Evolutionary conservation across 495 filamentous ascomycete species (phyloP).

Genomic region (Aspergillus haitiensis): DNA sequence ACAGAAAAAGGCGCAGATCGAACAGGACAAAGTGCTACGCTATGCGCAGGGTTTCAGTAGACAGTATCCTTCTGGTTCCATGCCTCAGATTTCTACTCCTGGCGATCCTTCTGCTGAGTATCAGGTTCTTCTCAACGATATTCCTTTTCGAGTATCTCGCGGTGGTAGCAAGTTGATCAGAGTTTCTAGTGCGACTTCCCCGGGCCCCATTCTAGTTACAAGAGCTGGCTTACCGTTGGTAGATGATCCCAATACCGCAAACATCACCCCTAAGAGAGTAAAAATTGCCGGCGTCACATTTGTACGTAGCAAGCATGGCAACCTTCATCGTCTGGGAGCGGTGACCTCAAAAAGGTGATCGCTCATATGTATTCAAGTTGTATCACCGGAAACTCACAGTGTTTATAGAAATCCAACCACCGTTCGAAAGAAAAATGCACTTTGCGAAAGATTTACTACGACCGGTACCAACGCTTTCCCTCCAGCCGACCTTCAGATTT

Average conservation of each 20-base stretch:
- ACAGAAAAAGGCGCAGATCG: conserved; percentile 58
- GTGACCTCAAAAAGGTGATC: conserved; percentile 46
- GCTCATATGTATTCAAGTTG: conserved; percentile 3
- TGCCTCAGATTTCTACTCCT: conserved; percentile 35
- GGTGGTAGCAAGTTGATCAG: conserved; percentile 85
- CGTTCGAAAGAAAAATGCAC: conserved; percentile 70
- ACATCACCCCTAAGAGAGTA: conserved; percentile 75
- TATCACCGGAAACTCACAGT: conserved; percentile 26
- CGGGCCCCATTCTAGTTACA: conserved; percentile 7
- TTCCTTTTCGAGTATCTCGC: conserved; percentile 71
- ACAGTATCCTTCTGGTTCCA: conserved; percentile 34
- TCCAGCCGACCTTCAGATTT: conserved; percentile 8
- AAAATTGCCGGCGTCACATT: conserved; percentile 81
- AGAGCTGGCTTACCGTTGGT: conserved; percentile 47
- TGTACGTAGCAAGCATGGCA: conserved; percentile 86
- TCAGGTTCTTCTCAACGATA: conserved; percentile 72
- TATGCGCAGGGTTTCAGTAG: conserved; percentile 40
- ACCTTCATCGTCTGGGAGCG: conserved; percentile 68
- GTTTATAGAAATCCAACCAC: conserved; percentile 44
- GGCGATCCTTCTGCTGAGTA: conserved; percentile 46
- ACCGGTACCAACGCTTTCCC: conserved; percentile 67
- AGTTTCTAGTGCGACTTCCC: conserved; percentile 61
- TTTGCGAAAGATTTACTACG: conserved; percentile 85
- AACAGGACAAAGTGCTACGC: conserved; percentile 56
- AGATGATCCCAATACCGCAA: conserved; percentile 63